A percentile compares a stretch with the other conserved stretches of the same genome.
Evolutionary conservation across 1,139 yeast genomes (phyloP).

Genomic region (Schwanniomyces etchellsii): DNA sequence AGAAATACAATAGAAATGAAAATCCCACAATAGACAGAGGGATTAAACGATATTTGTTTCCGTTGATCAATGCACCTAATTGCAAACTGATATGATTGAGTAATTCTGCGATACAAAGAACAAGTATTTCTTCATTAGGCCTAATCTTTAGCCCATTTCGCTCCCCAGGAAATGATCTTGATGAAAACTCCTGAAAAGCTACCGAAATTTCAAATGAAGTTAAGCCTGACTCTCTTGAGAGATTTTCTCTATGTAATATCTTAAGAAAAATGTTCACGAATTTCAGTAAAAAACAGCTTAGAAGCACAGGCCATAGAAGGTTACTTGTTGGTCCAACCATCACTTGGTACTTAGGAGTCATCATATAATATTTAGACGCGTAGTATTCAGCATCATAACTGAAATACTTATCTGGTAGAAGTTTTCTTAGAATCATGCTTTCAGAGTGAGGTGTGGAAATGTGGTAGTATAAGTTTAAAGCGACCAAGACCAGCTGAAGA

Average conservation of each 20-base stretch:
- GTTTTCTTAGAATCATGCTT: too few relatives aligned
- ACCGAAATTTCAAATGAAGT: constrained; percentile 70
- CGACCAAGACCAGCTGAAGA: constrained; percentile 27
- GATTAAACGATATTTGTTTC: constrained; percentile 50
- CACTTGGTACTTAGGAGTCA: constrained; percentile 25
- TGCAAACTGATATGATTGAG: constrained; percentile 55
- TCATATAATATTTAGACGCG: constrained; percentile 25
- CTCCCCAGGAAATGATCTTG: too few relatives aligned
- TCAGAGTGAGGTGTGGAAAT: too few relatives aligned
- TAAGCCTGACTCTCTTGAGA: constrained; percentile 62
- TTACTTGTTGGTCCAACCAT: constrained; percentile 49
- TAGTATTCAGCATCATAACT: constrained; percentile 28
- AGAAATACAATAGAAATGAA: constrained; percentile 42
- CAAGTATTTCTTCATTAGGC: constrained; percentile 51
- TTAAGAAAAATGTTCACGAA: constrained; percentile 68
- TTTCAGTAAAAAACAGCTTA: constrained; percentile 57
- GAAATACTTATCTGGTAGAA: too few relatives aligned
- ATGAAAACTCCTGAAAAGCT: constrained; percentile 69
- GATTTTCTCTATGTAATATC: constrained; percentile 52
- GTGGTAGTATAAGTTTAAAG: constrained; percentile 24
- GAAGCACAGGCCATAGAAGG: constrained; percentile 60
- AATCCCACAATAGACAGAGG: constrained; percentile 58
- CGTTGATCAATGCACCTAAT: constrained; percentile 48
- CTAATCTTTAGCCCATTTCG: constrained; percentile 17
- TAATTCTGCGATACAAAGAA: constrained; percentile 47